Percentiles rank a stretch among this genome's conserved stretches.
These are phyloP conservation scores for Paecilomyces dactylethromorphus DNA, from an alignment of 2,329 filamentous ascomycete species.

Conservation along the genomic window DNA sequence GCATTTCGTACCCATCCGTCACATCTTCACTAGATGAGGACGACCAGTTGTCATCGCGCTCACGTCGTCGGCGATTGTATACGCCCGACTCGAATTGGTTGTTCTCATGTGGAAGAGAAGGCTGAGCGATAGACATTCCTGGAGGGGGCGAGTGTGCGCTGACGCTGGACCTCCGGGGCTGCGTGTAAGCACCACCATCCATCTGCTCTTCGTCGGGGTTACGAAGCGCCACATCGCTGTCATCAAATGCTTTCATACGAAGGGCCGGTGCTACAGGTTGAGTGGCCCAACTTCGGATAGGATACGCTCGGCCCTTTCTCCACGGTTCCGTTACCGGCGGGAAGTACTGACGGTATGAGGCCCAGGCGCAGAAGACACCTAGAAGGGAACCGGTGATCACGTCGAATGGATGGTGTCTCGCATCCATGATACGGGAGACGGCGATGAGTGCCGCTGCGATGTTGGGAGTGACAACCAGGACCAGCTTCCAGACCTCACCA, in stretches of 20 bases:
- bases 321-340: slow-evolving; percentile 49
- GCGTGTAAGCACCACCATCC: slow-evolving; percentile 3
- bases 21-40: slow-evolving; percentile 30
- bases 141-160: neutral
- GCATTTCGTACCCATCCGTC: slow-evolving; percentile 31
- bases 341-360: slow-evolving; percentile 54
- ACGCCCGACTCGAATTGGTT: slow-evolving; percentile 7
- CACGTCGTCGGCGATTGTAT: slow-evolving; percentile 21
- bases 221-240: slow-evolving; percentile 22
- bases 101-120: slow-evolving; percentile 14
- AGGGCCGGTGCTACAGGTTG: slow-evolving; percentile 26
- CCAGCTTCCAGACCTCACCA: slow-evolving; percentile 54
- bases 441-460: slow-evolving; percentile 51
- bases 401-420: slow-evolving; percentile 56
- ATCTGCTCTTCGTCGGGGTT: slow-evolving; percentile 24
- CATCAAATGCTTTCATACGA: slow-evolving; percentile 3
- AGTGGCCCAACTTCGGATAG: slow-evolving; percentile 52
- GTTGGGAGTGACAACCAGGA: slow-evolving; percentile 48
- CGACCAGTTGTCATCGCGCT: slow-evolving; percentile 27
- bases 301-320: slow-evolving; percentile 54
- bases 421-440: slow-evolving; percentile 55
- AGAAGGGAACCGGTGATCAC: slow-evolving; percentile 51
- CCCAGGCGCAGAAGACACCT: slow-evolving; percentile 47
- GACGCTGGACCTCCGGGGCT: slow-evolving; percentile 3
- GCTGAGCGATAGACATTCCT: neutral